Evolutionary conservation across 768 basidiomycete genomes (phyloP).

Genomic region (Infundibulicybe gibba): DNA sequence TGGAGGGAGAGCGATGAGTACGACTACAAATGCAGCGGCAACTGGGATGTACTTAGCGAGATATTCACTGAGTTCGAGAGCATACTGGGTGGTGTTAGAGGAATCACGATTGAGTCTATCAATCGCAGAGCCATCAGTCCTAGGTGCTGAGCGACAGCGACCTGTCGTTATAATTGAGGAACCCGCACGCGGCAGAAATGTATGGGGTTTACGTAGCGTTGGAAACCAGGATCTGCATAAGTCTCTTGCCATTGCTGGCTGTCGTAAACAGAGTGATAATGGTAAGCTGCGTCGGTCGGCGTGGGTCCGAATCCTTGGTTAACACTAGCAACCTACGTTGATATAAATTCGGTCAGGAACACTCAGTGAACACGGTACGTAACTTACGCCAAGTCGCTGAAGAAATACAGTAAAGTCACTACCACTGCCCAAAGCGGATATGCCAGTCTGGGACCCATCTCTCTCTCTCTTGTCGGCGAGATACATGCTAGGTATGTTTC

Average conservation of each 20-base stretch:
- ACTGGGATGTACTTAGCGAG: constrained; percentile 44
- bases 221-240: constrained; percentile 76
- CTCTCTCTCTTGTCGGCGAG: constrained; percentile 22
- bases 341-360: not conserved
- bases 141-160: constrained; percentile 63
- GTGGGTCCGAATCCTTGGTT: constrained; percentile 38
- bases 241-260: constrained; percentile 67
- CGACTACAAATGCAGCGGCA: not conserved
- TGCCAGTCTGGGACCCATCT: constrained; percentile 32
- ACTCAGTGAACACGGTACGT: constrained; percentile 5
- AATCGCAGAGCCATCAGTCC: constrained; percentile 63
- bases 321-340: constrained; percentile 35
- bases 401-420: constrained; percentile 93
- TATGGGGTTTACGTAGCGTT: constrained; percentile 53
- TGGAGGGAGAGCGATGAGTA: constrained; percentile 14
- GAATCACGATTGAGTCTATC: constrained; percentile 60
- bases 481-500: constrained; percentile 32
- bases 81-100: constrained; percentile 79
- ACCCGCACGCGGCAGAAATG: not conserved
- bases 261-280: constrained; percentile 80
- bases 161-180: constrained; percentile 27
- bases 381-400: constrained; percentile 55
- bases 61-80: constrained; percentile 61
- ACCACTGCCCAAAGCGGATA: constrained; percentile 74
- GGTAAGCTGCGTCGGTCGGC: constrained; percentile 59